Evolutionary conservation across 306 rosid genomes (phyloP).

Genomic region (Dicorynia guianensis): DNA sequence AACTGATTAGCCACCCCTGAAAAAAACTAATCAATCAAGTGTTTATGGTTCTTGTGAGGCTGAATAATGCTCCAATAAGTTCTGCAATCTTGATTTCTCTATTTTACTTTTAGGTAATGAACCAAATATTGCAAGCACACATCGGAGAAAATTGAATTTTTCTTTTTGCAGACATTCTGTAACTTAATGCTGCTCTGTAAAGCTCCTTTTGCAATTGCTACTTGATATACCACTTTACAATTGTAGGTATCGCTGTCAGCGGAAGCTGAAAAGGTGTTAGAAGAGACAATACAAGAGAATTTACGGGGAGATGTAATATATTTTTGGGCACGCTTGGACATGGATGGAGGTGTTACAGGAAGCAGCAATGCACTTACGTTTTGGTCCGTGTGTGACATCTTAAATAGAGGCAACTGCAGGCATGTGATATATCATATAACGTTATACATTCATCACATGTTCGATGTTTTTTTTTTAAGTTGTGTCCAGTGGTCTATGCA

Average conservation of each 20-base stretch:
- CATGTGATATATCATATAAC: constrained; percentile 37
- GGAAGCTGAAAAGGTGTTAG: constrained; percentile 77
- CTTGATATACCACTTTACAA: constrained; percentile 44
- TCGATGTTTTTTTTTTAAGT: constrained; percentile 7
- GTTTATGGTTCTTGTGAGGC: too few relatives aligned
- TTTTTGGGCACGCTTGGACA: constrained; percentile 85
- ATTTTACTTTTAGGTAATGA: constrained; percentile 19
- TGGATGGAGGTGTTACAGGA: constrained; percentile 55
- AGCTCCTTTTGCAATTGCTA: constrained; percentile 21
- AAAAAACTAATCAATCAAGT: too few relatives aligned
- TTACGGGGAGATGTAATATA: constrained; percentile 77
- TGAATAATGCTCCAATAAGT: too few relatives aligned
- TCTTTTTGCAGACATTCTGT: constrained; percentile 8
- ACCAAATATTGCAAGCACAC: constrained; percentile 22
- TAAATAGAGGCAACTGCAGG: constrained; percentile 96
- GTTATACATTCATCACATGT: constrained; percentile 14
- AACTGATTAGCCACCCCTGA: too few relatives aligned
- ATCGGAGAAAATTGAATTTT: constrained; percentile 32
- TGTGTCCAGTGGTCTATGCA: constrained; percentile 24
- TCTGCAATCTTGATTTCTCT: too few relatives aligned
- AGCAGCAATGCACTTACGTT: constrained; percentile 69
- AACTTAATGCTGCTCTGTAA: constrained; percentile 11
- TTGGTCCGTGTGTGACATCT: constrained; percentile 95
- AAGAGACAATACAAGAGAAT: constrained; percentile 66
- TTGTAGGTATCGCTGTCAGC: constrained; percentile 74